Conservation (phyloP, 2,329 filamentous ascomycete species). For the Fusarium algeriense region DNA sequence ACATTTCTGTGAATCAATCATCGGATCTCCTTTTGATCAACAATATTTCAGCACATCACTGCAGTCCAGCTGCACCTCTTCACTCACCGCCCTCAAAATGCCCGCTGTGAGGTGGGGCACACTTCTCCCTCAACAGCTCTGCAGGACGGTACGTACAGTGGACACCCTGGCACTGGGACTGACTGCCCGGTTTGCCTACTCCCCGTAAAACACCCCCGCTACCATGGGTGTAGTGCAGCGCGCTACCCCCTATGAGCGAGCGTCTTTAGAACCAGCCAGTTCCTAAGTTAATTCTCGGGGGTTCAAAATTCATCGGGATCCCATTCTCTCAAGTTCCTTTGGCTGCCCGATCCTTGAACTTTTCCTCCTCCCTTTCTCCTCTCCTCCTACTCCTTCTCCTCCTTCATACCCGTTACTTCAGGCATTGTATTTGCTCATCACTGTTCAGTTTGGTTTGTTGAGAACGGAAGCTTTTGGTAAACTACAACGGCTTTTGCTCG, state of each 20-base stretch:
- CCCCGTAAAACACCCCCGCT: conserved; percentile 34
- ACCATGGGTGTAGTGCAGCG: conserved; percentile 10
- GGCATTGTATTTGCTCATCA: conserved; percentile 5
- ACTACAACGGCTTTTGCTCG: conserved; percentile 11
- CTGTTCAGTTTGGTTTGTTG: conserved; percentile 10
- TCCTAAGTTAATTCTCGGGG: conserved; percentile 36
- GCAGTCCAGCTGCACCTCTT: conserved; percentile 14
- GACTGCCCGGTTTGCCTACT: conserved; percentile 3
- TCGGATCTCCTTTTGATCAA: conserved; percentile 19
- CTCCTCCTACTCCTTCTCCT: conserved; percentile 8
- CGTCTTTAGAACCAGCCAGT: conserved; percentile 39
- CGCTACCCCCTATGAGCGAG: conserved; percentile 36
- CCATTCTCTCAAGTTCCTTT: conserved; percentile 31
- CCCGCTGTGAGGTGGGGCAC: conserved; percentile 45
- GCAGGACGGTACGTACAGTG: conserved; percentile 15
- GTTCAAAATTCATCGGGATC: conserved; percentile 46
- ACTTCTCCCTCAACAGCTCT: conserved; percentile 25
- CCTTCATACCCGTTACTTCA: background rate
- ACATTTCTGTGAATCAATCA: conserved; percentile 4
- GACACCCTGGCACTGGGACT: conserved; percentile 28
- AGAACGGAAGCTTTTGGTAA: conserved; percentile 5
- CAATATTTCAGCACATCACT: conserved; percentile 21
- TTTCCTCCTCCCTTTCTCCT: conserved; percentile 10
- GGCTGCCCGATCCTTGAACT: conserved; percentile 34
- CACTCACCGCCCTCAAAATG: conserved; percentile 46